Percentiles rank a stretch among this genome's conserved stretches.
Conservation (phyloP, 345 rosid species). For the Balakata baccata region DNA sequence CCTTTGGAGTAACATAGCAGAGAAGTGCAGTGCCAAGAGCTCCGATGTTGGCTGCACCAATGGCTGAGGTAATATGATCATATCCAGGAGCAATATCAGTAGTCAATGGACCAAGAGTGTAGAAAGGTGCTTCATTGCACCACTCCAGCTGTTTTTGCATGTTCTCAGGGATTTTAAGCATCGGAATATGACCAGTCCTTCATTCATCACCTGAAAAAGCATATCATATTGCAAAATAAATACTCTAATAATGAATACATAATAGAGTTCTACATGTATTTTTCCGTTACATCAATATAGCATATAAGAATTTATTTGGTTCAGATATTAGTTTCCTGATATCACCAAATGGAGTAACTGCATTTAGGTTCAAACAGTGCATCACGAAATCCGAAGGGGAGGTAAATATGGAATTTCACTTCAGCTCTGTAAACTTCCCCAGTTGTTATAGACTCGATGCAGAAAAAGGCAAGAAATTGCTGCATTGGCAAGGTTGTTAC, state of each 20-base stretch:
- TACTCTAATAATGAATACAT: not conserved
- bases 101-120: slow-evolving; percentile 94
- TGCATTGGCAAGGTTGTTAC: slow-evolving; percentile 32
- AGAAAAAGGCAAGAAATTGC: not conserved
- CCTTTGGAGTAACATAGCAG: slow-evolving; percentile 97
- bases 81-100: slow-evolving; percentile 97
- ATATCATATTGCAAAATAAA: not conserved
- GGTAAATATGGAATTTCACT: not conserved
- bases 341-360: not conserved
- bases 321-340: not conserved
- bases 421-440: not conserved
- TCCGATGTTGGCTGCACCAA: slow-evolving; percentile 98
- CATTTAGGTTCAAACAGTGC: not conserved
- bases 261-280: not conserved
- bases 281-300: not conserved
- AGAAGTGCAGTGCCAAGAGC: slow-evolving; percentile 99
- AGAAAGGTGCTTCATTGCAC: slow-evolving; percentile 99
- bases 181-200: slow-evolving; percentile 93
- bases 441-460: not conserved
- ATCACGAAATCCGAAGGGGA: not conserved
- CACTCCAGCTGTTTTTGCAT: slow-evolving; percentile 97
- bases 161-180: slow-evolving; percentile 99
- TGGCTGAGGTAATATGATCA: slow-evolving; percentile 97
- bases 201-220: slow-evolving; percentile 83
- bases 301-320: not conserved